Base-by-base conservation (phyloP, 179 eudicot genomes). In the Sideroxylon spinosum region DNA sequence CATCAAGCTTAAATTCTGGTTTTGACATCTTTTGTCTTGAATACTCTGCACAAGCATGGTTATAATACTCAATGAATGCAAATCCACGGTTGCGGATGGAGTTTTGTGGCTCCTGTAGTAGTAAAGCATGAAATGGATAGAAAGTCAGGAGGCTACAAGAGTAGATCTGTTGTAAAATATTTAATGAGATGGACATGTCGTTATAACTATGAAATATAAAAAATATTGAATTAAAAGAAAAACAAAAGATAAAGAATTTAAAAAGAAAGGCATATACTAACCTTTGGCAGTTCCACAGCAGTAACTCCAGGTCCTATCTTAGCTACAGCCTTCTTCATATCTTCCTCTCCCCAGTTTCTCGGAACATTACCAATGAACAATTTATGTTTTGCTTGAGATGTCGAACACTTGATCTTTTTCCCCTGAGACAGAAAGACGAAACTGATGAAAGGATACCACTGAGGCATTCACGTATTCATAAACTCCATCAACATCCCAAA, bases 41-140 rank as follows among this genome's bases (percentile, higher is more conserved):
- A 85, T 95, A 92, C 73, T 93, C 99, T 2, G 99, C 99, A 83
- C 98, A 95, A 32, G 95, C 96, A 87, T 94, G 94, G 84, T 95
- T 95, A 79, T 93, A 92, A 77, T 95, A 95, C 89, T 92, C 99
- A 29, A 95, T 81, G 80, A 95, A 95, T 28, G 89, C 97, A 86
- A 92, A 95, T 44, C 99, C 99, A 65, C 99, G 98, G 73, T 95
- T 95, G 62, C 94, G 88, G 57, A 88, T 86, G 57, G 97, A 80
- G 81, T 93, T 95, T 77, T 88, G 94, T 13, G 93, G 96, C 62
- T 95, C 99, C 99, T 95, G 89, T 59, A 76, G 83, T 9, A 68
- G 56, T 50, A 63, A 75, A 46, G 55, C 78, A 52, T 49, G 7
- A 63, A 28, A 26, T 78, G 49, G 10, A n/a, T n/a, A n/a, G n/a